Percentiles rank a stretch among this genome's conserved stretches.
Evolutionary conservation across 805 yeast genomes (phyloP).

Genomic region (Wickerhamomyces queroliae): DNA sequence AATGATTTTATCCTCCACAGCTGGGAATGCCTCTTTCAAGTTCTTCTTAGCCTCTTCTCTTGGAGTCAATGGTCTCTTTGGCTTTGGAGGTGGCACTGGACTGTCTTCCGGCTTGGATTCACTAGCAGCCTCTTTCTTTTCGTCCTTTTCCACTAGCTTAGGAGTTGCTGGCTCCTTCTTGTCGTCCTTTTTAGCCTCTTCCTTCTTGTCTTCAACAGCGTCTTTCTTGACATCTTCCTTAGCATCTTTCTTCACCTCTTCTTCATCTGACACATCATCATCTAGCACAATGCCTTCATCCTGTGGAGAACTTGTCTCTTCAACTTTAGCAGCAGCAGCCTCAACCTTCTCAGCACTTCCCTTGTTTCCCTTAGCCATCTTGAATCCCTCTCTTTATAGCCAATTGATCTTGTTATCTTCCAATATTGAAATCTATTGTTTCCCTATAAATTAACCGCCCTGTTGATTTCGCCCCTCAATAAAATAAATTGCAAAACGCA

Average conservation of each 20-base stretch:
- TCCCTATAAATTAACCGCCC: not conserved
- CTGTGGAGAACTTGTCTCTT: slow-evolving; percentile 4
- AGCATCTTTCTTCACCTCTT: slow-evolving; percentile 3
- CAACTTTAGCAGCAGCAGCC: slow-evolving; percentile 10
- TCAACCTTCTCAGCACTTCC: slow-evolving; percentile 12
- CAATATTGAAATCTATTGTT: not conserved
- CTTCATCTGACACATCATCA: slow-evolving; percentile 13
- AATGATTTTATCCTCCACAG: slow-evolving; percentile 60
- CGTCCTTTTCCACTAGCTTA: slow-evolving; percentile 5
- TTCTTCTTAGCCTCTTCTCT: slow-evolving; percentile 48
- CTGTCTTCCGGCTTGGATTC: not conserved
- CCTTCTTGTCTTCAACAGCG: slow-evolving; percentile 2
- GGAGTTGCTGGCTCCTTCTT: slow-evolving; percentile 1
- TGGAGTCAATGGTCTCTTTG: slow-evolving; percentile 61
- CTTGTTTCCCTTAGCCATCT: slow-evolving; percentile 12
- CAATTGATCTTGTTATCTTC: slow-evolving; percentile 1
- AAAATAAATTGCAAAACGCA: not conserved
- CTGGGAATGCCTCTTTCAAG: slow-evolving; percentile 83
- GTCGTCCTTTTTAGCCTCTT: slow-evolving; percentile 2
- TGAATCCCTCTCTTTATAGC: not conserved
- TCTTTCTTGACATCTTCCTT: slow-evolving; percentile 6
- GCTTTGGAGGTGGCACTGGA: slow-evolving; percentile 38
- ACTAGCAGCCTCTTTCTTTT: slow-evolving; percentile 6
- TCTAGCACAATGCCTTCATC: slow-evolving; percentile 13
- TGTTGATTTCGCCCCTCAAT: not conserved